Evolutionary conservation across 805 yeast genomes (phyloP).

Genomic region (Saturnispora halmiae): DNA sequence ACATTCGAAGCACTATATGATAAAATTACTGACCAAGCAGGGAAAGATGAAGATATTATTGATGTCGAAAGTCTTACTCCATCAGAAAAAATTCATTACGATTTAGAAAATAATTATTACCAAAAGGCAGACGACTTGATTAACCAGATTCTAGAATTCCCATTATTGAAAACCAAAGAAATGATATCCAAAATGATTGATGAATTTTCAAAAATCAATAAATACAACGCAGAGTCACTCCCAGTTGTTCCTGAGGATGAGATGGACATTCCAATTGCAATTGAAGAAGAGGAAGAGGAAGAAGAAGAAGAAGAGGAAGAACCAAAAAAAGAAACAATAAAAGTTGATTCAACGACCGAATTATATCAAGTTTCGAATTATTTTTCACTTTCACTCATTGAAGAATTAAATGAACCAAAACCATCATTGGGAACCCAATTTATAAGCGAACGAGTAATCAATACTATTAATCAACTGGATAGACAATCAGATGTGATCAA

Average conservation of each 20-base stretch:
- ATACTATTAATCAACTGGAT: constrained; percentile 34
- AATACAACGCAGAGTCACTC: constrained; percentile 7
- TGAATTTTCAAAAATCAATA: constrained; percentile 12
- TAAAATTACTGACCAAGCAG: background rate
- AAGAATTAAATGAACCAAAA: constrained; percentile 8
- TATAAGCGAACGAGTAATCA: constrained; percentile 24
- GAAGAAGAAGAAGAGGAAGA: constrained; percentile 1
- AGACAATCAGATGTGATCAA: constrained; percentile 44
- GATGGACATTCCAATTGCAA: background rate
- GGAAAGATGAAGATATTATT: constrained; percentile 18
- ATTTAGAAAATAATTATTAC: constrained; percentile 45
- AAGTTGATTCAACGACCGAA: background rate
- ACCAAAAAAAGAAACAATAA: background rate
- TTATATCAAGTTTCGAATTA: constrained; percentile 10
- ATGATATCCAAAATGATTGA: constrained; percentile 20
- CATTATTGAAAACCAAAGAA: constrained; percentile 30
- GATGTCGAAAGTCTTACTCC: constrained; percentile 19
- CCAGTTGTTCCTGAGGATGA: background rate
- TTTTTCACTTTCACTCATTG: background rate
- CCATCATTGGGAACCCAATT: constrained; percentile 15
- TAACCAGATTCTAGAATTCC: constrained; percentile 38
- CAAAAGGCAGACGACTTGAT: constrained; percentile 55
- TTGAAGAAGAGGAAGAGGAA: constrained; percentile 4
- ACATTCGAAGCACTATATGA: constrained; percentile 25
- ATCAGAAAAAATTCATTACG: constrained; percentile 29